Conservation (phyloP, 2,329 filamentous ascomycete genomes). For the Teratosphaeria nubilosa region DNA sequence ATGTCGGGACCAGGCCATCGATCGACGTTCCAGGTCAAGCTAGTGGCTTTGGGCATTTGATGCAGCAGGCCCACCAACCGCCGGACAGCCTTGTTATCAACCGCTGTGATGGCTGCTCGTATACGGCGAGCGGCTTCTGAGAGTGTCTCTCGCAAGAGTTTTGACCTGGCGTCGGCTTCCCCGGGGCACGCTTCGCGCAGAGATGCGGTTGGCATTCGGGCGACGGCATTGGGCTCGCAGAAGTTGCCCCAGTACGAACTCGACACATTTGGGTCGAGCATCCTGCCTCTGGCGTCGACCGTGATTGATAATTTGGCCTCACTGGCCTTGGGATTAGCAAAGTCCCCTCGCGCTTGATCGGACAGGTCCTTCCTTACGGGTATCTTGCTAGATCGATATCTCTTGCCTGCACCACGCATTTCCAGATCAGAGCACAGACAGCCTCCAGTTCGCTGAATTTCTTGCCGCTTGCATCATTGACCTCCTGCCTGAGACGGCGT, state of each 20-base stretch:
- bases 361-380: background rate
- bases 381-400: constrained; percentile 2
- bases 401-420: constrained; percentile 2
- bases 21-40: constrained; percentile 7
- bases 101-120: constrained; percentile 3
- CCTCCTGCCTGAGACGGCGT: background rate
- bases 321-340: background rate
- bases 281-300: constrained; percentile 4
- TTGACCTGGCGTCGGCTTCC: background rate
- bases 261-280: background rate
- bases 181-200: background rate
- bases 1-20: constrained; percentile 7
- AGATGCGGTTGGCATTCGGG: constrained; percentile 3
- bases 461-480: background rate
- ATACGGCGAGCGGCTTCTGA: background rate
- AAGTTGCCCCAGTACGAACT: constrained; percentile 6
- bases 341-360: background rate
- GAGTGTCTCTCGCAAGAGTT: background rate
- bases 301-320: constrained; percentile 8
- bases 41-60: constrained; percentile 5
- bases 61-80: constrained; percentile 5
- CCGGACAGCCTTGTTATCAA: constrained; percentile 6
- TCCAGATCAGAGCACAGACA: constrained; percentile 6
- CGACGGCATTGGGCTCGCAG: constrained; percentile 6
- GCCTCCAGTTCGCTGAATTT: background rate